Percentiles rank a stretch among this genome's conserved stretches.
phyloP scores from a whole-genome alignment of 2,329 filamentous ascomycete species.

The Fusarium foetens region DNA sequence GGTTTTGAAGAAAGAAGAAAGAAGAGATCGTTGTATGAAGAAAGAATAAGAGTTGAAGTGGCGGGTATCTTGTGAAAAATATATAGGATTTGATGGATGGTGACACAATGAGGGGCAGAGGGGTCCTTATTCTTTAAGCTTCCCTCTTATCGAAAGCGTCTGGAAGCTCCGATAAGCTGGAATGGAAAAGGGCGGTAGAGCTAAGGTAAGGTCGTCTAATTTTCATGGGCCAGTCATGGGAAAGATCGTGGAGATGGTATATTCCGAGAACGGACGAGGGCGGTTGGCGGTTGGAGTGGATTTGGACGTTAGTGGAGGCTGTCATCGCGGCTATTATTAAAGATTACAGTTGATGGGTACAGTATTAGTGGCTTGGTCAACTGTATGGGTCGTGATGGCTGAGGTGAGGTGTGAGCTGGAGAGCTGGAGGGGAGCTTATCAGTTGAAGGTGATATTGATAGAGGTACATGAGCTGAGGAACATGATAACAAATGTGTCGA shows the following conservation, averaged over 20 bases:
- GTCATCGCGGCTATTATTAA: conserved; percentile 35
- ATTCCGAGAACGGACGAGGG: conserved; percentile 33
- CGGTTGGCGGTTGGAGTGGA: conserved; percentile 25
- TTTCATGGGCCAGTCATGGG: conserved; percentile 11
- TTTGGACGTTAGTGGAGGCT: conserved; percentile 2
- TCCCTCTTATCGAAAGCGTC: conserved; percentile 20
- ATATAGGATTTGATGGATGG: conserved; percentile 1
- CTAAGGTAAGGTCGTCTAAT: conserved; percentile 17
- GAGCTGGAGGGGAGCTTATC: conserved; percentile 32
- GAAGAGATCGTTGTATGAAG: not conserved
- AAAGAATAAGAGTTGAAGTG: not conserved
- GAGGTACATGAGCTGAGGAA: not conserved
- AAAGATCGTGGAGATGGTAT: conserved; percentile 4
- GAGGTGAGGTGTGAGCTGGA: not conserved
- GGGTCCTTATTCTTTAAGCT: conserved; percentile 11
- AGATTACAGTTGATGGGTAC: not conserved
- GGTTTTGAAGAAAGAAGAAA: not conserved
- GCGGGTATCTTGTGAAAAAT: conserved; percentile 9
- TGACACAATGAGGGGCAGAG: conserved; percentile 10
- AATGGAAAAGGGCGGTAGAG: not conserved
- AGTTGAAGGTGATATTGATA: not conserved
- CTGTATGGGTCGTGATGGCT: conserved; percentile 22
- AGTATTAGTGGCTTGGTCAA: conserved; percentile 11
- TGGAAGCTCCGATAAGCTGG: conserved; percentile 32
- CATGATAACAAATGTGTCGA: not conserved